Evolutionary conservation across 202 grass and related monocot genomes (phyloP).

Genomic region (Digitaria exilis): DNA sequence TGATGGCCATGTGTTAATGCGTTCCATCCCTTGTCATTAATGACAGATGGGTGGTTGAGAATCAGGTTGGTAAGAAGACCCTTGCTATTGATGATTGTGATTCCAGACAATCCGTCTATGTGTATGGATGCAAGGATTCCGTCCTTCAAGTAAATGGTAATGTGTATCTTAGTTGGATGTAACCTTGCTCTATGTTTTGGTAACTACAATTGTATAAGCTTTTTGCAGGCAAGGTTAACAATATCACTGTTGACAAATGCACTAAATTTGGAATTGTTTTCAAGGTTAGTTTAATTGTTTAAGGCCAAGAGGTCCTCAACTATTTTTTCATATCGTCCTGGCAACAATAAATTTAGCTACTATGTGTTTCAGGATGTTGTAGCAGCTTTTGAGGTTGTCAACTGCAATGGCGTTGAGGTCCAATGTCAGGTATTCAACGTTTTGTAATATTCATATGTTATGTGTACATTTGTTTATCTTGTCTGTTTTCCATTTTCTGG

Average conservation of each 20-base stretch:
- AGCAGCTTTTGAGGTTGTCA: conserved; percentile 96
- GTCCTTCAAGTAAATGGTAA: conserved; percentile 97
- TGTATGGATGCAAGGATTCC: conserved; percentile 94
- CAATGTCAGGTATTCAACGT: conserved; percentile 88
- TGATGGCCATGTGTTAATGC: neutral
- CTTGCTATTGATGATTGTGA: conserved; percentile 96
- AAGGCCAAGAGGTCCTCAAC: neutral
- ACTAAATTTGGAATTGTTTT: conserved; percentile 89
- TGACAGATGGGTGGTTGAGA: conserved; percentile 87
- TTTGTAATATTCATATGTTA: conserved; percentile 26
- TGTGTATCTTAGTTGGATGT: conserved; percentile 33
- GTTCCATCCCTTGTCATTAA: neutral
- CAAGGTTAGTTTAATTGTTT: conserved; percentile 56
- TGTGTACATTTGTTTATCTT: neutral
- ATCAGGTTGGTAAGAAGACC: conserved; percentile 87
- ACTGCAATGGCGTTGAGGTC: conserved; percentile 92
- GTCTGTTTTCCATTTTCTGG: neutral
- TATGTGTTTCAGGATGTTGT: conserved; percentile 85
- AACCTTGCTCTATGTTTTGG: conserved; percentile 24
- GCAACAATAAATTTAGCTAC: conserved; percentile 39
- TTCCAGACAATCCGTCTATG: conserved; percentile 87
- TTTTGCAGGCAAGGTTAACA: conserved; percentile 96
- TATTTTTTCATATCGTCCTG: conserved; percentile 17
- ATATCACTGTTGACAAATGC: conserved; percentile 98
- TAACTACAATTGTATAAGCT: conserved; percentile 28